phyloP scores from a whole-genome alignment of 106 monocot species.

The Dactylorhiza incarnata region DNA sequence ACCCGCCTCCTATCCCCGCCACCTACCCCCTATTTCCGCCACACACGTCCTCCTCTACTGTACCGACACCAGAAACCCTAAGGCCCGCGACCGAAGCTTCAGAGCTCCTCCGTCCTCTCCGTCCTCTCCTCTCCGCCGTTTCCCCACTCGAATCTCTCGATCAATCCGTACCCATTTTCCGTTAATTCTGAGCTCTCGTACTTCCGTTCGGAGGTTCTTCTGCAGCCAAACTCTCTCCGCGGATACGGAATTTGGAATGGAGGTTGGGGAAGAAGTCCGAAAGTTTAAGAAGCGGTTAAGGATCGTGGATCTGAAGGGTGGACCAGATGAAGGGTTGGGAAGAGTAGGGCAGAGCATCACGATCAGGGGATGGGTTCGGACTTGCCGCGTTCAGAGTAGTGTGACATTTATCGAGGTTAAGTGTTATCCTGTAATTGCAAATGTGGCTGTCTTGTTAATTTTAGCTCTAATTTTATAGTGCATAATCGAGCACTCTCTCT shows the following conservation, averaged over 20 bases:
- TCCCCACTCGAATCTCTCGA: background rate
- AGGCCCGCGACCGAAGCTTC: background rate
- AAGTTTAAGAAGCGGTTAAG: slow-evolving; percentile 58
- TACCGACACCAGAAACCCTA: slow-evolving; percentile 10
- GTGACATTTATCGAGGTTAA: slow-evolving; percentile 91
- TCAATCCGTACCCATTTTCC: background rate
- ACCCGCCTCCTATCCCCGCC: slow-evolving; percentile 13
- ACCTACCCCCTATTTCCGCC: slow-evolving; percentile 9
- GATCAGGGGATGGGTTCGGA: slow-evolving; percentile 86
- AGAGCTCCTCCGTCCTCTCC: background rate
- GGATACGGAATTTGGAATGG: slow-evolving; percentile 9
- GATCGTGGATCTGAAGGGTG: slow-evolving; percentile 74
- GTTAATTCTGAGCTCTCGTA: background rate
- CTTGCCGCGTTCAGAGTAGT: slow-evolving; percentile 79
- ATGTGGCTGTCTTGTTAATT: background rate
- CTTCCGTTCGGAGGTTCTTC: slow-evolving; percentile 23
- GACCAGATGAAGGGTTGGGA: slow-evolving; percentile 49
- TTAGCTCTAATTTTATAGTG: too few species aligned
- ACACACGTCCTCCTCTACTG: slow-evolving; percentile 19
- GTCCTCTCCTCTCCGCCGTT: background rate
- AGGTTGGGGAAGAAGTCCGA: slow-evolving; percentile 28
- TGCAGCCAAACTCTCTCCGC: slow-evolving; percentile 30
- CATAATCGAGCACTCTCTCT: background rate
- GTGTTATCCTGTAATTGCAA: background rate
- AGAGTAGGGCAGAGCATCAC: slow-evolving; percentile 50